Base-by-base conservation (phyloP, 495 filamentous ascomycete species). In the Aspergillus coremiiformis region DNA sequence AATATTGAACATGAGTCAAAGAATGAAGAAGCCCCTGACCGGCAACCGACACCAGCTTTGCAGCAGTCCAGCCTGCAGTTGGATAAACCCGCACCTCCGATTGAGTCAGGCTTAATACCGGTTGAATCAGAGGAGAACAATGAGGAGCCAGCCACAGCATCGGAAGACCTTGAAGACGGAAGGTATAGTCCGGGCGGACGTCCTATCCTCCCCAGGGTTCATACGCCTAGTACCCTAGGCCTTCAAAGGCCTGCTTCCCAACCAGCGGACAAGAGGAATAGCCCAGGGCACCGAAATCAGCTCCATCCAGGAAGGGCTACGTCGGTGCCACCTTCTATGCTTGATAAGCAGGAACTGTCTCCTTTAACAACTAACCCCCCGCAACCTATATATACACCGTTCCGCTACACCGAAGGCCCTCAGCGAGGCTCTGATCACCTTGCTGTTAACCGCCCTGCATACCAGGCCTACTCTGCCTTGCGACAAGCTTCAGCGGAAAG, bases 121-220 rank as follows among this genome's bases (percentile, higher is more conserved):
- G 66, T 72, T 17, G 64, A 65, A 19, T 52, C 58, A 20, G 67
- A 70, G 42, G 52, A 64, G 11, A 32, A 14, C 10, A 44, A 48
- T 47, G 2, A 24, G 33, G n/a, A 30, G 48, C 15, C 59, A 8
- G 6, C 62, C 20, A 32, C 52, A 21, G 20, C 41, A 11, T 46
- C 52, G 15, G 63, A 65, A 15, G 64, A 67, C 15, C 50, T 44
- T 15, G 59, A 64, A 42, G 65, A 68, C 52, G 50, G 67, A 42
- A 62, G 61, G 26, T 78, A 74, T 46, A 79, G 76, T 39, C 67
- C 75, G 17, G 77, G 75, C 23, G 76, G 77, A n/a, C 68, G 76
- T 6, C 75, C 76, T 14, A 66, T 74, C 24, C 55, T 73, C 15
- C 32, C 58, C 9, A 52, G 47, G 22, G 39, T 58, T 29, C 50